phyloP scores from a whole-genome alignment of 108 stramenopile species.

The Cylindrotheca closterium region DNA sequence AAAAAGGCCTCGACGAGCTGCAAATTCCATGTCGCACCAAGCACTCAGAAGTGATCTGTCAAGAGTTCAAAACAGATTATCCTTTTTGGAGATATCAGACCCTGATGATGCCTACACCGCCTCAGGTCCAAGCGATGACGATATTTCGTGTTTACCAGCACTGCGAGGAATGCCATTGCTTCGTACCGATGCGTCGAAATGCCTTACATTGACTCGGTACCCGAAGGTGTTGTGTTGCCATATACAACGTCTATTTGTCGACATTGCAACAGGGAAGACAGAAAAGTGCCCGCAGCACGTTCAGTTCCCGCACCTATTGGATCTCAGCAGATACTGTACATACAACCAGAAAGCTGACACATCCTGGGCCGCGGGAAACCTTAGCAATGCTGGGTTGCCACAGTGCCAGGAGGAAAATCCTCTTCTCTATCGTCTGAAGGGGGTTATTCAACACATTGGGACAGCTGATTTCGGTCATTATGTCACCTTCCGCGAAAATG shows the following conservation, averaged over 20 bases:
- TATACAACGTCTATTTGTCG: constrained; percentile 80
- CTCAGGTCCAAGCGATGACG: no score
- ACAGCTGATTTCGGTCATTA: constrained; percentile 78
- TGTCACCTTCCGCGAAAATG: constrained; percentile 60
- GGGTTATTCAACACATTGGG: constrained; percentile 80
- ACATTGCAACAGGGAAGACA: constrained; percentile 49
- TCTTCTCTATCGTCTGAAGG: constrained; percentile 56
- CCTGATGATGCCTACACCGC: constrained; percentile 41
- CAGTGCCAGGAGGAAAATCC: not conserved
- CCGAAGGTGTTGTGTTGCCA: constrained; percentile 75
- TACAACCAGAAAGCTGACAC: constrained; percentile 37
- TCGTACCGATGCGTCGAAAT: constrained; percentile 61
- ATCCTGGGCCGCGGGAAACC: constrained; percentile 29
- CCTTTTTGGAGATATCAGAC: constrained; percentile 27
- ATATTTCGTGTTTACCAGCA: constrained; percentile 1
- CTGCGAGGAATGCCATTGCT: not conserved
- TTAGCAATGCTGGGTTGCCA: constrained; percentile 2
- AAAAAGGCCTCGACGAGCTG: constrained; percentile 9
- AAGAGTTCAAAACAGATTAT: constrained; percentile 20
- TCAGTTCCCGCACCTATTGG: constrained; percentile 59
- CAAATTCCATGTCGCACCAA: constrained; percentile 8
- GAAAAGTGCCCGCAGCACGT: constrained; percentile 66
- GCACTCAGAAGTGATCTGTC: constrained; percentile 22
- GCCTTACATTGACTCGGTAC: constrained; percentile 63
- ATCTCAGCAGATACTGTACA: constrained; percentile 62